Evolutionary conservation across 129 eudicot genomes (phyloP).

Genomic region (Lonicera japonica): DNA sequence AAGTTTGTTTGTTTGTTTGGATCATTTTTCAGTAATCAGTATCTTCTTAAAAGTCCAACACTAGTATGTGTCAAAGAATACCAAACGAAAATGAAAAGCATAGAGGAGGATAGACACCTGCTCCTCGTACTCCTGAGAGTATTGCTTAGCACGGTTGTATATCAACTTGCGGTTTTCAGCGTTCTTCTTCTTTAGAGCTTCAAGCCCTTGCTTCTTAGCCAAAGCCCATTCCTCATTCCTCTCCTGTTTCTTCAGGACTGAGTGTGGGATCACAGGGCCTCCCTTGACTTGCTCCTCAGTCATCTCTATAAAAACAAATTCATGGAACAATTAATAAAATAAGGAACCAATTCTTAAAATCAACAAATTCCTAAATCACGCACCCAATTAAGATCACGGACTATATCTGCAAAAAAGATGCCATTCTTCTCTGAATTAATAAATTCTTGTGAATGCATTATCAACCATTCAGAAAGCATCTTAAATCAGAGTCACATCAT

Average conservation of each 20-base stretch:
- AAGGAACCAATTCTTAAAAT: too few relatives aligned
- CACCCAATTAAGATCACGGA: too few relatives aligned
- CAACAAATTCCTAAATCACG: too few relatives aligned
- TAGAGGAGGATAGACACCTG: conserved; percentile 36
- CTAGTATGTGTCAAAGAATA: too few relatives aligned
- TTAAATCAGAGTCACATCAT: too few relatives aligned
- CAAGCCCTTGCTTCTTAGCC: conserved; percentile 46
- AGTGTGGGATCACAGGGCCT: conserved; percentile 56
- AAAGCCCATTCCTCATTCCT: conserved; percentile 79
- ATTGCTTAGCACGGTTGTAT: conserved; percentile 49
- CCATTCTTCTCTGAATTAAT: too few relatives aligned
- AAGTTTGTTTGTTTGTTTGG: neutral
- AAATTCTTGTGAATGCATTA: too few relatives aligned
- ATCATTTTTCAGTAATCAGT: too few relatives aligned
- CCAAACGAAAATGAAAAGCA: neutral
- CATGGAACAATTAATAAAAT: too few relatives aligned
- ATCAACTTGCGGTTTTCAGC: conserved; percentile 56
- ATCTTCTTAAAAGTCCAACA: too few relatives aligned
- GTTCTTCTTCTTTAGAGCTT: conserved; percentile 49
- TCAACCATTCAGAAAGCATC: too few relatives aligned
- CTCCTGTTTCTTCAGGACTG: conserved; percentile 73
- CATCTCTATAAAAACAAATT: conserved; percentile 26
- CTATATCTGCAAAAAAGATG: too few relatives aligned
- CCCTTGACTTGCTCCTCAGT: conserved; percentile 32
- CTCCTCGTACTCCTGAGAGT: conserved; percentile 57